Evolutionary conservation across 78 protist genomes (phyloP).

Genomic region (Corallochytrium limacisporum): DNA sequence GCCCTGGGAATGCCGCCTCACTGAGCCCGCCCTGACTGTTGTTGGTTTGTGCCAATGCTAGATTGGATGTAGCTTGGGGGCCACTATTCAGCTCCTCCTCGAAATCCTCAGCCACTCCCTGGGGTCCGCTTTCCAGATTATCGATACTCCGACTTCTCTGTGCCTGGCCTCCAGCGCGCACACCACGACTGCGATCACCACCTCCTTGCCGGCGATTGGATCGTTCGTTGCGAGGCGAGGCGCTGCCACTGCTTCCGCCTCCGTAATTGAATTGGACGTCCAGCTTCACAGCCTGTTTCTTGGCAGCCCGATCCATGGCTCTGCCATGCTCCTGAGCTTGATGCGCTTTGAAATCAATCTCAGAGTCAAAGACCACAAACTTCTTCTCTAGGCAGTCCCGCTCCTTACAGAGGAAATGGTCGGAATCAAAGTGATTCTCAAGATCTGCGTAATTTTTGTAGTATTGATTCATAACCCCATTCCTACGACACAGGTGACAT

Average conservation of each 20-base stretch:
- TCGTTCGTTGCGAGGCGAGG: neutral
- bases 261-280: neutral
- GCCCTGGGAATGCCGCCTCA: too few relatives aligned
- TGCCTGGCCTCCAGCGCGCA: too few relatives aligned
- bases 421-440: neutral
- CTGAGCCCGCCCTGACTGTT: too few relatives aligned
- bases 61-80: too few relatives aligned
- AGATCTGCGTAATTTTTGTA: neutral
- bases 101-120: too few relatives aligned
- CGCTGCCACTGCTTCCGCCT: neutral
- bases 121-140: too few relatives aligned
- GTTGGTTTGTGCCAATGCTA: too few relatives aligned
- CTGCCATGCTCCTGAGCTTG: neutral
- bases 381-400: slow-evolving; percentile 1
- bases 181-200: too few relatives aligned
- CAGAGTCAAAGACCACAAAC: slow-evolving; percentile 1
- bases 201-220: too few relatives aligned
- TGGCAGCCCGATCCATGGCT: neutral
- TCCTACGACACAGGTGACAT: neutral
- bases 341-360: slow-evolving; percentile 2
- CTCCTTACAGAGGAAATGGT: slow-evolving; percentile 4
- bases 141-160: too few relatives aligned
- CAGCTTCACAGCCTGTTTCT: neutral
- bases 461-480: neutral
- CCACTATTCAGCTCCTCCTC: too few relatives aligned